phyloP scores from a whole-genome alignment of 129 eudicot genomes.

The Solidago caesia region DNA sequence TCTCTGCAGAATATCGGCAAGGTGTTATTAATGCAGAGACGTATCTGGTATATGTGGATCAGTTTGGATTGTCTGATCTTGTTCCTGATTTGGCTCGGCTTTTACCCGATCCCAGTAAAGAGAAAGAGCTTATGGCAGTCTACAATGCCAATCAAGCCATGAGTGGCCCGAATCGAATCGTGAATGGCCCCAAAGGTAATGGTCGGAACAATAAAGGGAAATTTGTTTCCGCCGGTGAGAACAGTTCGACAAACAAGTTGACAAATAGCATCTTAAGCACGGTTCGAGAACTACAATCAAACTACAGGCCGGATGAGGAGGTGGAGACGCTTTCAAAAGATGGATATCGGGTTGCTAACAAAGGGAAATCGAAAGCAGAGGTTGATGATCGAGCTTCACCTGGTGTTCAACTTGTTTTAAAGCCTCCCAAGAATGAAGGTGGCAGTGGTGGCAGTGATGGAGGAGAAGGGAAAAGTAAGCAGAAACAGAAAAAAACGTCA shows the following conservation, averaged over 20 bases:
- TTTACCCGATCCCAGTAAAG: conserved; percentile 72
- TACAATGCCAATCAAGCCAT: conserved; percentile 49
- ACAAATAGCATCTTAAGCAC: conserved; percentile 52
- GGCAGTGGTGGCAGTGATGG: conserved; percentile 29
- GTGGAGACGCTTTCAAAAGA: conserved; percentile 70
- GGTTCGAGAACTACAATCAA: conserved; percentile 60
- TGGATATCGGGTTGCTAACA: conserved; percentile 58
- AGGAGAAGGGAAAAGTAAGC: conserved; percentile 49
- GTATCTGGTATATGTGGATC: conserved; percentile 68
- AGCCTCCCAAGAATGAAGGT: conserved; percentile 33
- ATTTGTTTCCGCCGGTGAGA: conserved; percentile 31
- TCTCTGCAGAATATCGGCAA: conserved; percentile 70
- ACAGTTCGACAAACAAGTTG: conserved; percentile 50
- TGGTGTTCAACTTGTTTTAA: conserved; percentile 30
- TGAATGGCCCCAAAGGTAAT: conserved; percentile 27
- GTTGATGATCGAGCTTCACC: conserved; percentile 34
- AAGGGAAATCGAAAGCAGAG: conserved; percentile 52
- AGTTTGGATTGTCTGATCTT: conserved; percentile 90
- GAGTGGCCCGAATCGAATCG: conserved; percentile 26
- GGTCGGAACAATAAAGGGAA: conserved; percentile 50
- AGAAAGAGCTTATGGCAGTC: conserved; percentile 66
- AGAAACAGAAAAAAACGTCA: conserved; percentile 65
- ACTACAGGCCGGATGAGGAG: conserved; percentile 51
- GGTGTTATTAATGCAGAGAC: conserved; percentile 66
- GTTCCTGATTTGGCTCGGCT: conserved; percentile 83